A percentile compares a stretch with the other conserved stretches of the same genome.
Evolutionary conservation across 257 asterid species (phyloP).

Genomic region (Verbascum thapsus): DNA sequence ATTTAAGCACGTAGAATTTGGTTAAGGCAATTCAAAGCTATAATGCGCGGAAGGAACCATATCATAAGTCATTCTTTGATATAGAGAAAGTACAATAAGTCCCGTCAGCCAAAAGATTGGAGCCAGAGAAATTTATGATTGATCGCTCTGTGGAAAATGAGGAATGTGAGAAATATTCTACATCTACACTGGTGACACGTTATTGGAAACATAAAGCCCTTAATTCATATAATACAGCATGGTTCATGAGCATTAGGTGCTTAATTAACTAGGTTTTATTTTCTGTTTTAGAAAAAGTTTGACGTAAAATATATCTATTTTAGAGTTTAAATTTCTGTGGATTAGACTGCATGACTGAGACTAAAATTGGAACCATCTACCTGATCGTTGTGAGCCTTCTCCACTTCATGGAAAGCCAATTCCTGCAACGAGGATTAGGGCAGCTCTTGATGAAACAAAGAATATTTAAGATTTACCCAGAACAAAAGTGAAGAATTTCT

Average conservation of each 20-base stretch:
- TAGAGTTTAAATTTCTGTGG: too few relatives aligned
- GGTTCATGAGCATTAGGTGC: slow-evolving; percentile 20
- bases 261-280: too few relatives aligned
- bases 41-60: slow-evolving; percentile 5
- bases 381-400: slow-evolving; percentile 90
- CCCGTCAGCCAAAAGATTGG: slow-evolving; percentile 1
- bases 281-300: too few relatives aligned
- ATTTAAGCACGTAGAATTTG: slow-evolving; percentile 23
- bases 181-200: not conserved
- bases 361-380: slow-evolving; percentile 39
- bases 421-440: slow-evolving; percentile 58
- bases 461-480: slow-evolving; percentile 11
- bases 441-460: slow-evolving; percentile 30
- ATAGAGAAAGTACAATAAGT: slow-evolving; percentile 1
- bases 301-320: too few relatives aligned
- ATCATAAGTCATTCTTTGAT: slow-evolving; percentile 3
- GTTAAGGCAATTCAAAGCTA: slow-evolving; percentile 23
- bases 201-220: not conserved
- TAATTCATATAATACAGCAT: slow-evolving; percentile 15
- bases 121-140: slow-evolving; percentile 12
- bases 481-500: slow-evolving; percentile 31
- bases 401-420: slow-evolving; percentile 94
- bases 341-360: too few relatives aligned
- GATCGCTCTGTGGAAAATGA: not conserved
- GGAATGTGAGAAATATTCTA: not conserved